phyloP scores from a whole-genome alignment of 441 rosid genomes.

The Syzygium syzygioides region DNA sequence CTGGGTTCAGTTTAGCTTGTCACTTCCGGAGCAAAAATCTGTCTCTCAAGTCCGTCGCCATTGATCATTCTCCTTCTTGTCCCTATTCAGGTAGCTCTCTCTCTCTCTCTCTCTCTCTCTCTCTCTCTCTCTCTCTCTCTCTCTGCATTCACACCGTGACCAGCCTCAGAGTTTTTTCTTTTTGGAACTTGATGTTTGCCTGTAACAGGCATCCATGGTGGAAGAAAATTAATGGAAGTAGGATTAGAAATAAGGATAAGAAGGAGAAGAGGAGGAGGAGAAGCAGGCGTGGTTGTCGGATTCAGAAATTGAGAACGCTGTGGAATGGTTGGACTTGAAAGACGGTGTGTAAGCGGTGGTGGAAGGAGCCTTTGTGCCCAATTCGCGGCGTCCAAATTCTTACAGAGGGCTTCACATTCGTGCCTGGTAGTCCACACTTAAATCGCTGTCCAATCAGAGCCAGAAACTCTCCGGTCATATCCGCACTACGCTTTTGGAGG shows the following conservation, averaged over 20 bases:
- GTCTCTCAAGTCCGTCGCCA: no score
- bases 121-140: no score
- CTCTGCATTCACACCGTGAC: no score
- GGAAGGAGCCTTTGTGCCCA: conserved; percentile 15
- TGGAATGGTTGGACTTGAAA: conserved; percentile 69
- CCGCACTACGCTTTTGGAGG: conserved; percentile 54
- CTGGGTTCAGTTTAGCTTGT: no score
- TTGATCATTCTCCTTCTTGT: no score
- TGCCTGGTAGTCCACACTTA: conserved; percentile 51
- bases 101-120: no score
- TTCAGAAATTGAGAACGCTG: conserved; percentile 70
- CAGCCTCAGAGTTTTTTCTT: no score
- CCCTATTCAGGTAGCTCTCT: no score
- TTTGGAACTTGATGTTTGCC: background rate
- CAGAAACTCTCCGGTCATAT: conserved; percentile 68
- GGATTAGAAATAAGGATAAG: background rate
- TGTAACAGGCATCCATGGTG: background rate
- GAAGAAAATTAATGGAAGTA: background rate
- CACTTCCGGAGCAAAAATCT: no score
- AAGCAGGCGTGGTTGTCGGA: conserved; percentile 23
- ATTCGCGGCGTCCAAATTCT: conserved; percentile 66
- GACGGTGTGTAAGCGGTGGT: background rate
- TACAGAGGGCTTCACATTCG: conserved; percentile 75
- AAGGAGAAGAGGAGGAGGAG: background rate
- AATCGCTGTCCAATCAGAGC: conserved; percentile 69